A percentile compares a stretch with the other conserved stretches of the same genome.
Evolutionary conservation across 306 rosid genomes (phyloP).

Genomic region (Corylus americana): DNA sequence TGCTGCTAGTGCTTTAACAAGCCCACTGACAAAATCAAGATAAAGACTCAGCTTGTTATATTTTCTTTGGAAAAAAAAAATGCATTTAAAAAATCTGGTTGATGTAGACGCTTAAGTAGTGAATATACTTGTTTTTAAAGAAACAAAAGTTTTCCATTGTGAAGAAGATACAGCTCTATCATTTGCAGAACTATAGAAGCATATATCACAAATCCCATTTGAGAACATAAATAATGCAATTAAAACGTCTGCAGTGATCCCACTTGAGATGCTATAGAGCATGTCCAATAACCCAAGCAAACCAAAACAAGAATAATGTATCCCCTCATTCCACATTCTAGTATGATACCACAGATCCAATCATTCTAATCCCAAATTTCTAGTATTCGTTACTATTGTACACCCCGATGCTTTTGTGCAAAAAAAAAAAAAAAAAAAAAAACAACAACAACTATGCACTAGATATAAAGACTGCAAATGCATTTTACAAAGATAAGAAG

Average conservation of each 20-base stretch:
- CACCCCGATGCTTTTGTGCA: too few species aligned
- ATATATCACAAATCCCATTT: not conserved
- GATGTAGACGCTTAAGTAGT: not conserved
- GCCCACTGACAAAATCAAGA: not conserved
- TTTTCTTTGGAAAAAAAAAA: not conserved
- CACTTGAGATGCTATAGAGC: not conserved
- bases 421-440: too few species aligned
- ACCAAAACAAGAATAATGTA: not conserved
- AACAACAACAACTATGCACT: too few species aligned
- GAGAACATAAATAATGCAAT: not conserved
- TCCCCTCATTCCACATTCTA: not conserved
- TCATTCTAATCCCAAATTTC: not conserved
- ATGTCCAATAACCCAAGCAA: not conserved
- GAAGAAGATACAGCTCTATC: too few species aligned
- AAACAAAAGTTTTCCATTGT: too few species aligned
- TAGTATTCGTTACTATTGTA: not conserved
- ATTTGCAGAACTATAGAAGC: not conserved
- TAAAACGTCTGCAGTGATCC: not conserved
- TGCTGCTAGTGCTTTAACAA: not conserved
- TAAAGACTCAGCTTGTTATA: not conserved
- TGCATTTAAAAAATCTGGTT: not conserved
- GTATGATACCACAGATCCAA: not conserved
- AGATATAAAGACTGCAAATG: not conserved
- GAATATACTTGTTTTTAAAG: not conserved
- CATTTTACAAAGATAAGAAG: not conserved